phyloP scores from a whole-genome alignment of 257 asterid genomes.

The Solanum sejunctum region DNA sequence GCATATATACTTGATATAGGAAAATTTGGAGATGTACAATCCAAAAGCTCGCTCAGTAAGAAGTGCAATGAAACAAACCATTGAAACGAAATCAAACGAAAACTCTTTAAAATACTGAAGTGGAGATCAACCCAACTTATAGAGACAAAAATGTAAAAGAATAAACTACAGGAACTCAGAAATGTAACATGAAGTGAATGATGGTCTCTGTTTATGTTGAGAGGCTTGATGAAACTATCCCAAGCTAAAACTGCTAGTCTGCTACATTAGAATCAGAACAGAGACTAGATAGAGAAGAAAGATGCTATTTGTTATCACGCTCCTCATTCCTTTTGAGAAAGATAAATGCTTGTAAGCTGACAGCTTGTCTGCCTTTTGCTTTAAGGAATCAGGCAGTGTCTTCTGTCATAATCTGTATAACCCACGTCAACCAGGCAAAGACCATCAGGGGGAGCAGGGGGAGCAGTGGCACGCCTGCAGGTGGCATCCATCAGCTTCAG shows the following conservation, averaged over 20 bases:
- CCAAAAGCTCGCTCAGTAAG: neutral
- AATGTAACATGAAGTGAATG: neutral
- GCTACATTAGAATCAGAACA: neutral
- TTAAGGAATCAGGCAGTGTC: conserved; percentile 50
- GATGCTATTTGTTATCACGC: neutral
- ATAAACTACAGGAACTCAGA: neutral
- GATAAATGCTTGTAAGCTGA: neutral
- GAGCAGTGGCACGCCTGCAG: conserved; percentile 94
- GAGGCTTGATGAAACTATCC: neutral
- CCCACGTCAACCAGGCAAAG: conserved; percentile 93
- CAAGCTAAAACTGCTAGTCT: neutral
- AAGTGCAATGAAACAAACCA: neutral
- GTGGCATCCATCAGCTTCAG: conserved; percentile 84
- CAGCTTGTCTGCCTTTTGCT: neutral
- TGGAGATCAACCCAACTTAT: neutral
- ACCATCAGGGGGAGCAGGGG: conserved; percentile 95
- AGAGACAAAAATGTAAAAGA: neutral
- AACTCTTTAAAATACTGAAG: neutral
- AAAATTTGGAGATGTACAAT: neutral
- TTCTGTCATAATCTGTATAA: conserved; percentile 49
- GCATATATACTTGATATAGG: neutral
- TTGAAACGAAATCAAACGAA: neutral
- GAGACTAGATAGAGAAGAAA: neutral
- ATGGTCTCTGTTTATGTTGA: neutral
- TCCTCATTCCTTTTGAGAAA: neutral